Base-by-base conservation (phyloP, 768 basidiomycete species). In the Lentinula sp. region DNA sequence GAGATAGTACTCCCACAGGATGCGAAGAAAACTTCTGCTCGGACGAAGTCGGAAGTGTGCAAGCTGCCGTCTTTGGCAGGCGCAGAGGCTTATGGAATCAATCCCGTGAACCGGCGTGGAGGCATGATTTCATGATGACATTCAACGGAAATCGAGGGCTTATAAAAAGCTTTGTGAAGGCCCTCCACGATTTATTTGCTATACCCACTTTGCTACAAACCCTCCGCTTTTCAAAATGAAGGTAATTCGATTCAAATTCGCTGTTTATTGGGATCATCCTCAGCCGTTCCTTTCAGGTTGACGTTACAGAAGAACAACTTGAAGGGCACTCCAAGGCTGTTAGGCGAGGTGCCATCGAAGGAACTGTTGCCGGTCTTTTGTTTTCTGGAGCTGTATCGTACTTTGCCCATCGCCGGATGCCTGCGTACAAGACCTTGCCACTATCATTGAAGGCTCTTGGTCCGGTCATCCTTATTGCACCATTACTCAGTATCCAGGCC, bases 401-500 rank as follows among this genome's bases (percentile, higher is more conserved):
- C 67, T 77, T 81, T 68, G 75, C 84, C 36, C 79, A 89, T 63
- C 77, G 73, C 48, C 71, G 74, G 23, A 84, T 78, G 70, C 73
- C 81, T 1, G 78, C 82, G 60, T 92, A 89, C 70, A 84, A 86
- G 61, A 67, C 75, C 0, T 75, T 91, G 6, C 90, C 90, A 1
- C 74, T 79, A 6, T 84, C 87, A 0, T 72, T 92, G 56, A 93
- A 92, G 69, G 73, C 83, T 0, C 77, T 92, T 10, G 87, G 87
- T 42, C 76, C 85, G 33, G 75, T 86, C 62, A 74, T 88, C 62
- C 61, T 90, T 60, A 77, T 84, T 46, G 82, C 86, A 3, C 91
- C 91, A 0, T 74, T 82, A 46, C 73, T 88, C 37, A 79, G 85
- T 48, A 85, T 91, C 62, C 82, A 84, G 61, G 90, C 86, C 10